A percentile compares a stretch with the other conserved stretches of the same genome.
Conservation (phyloP, 2,329 filamentous ascomycete species). For the Rutstroemia sp. region DNA sequence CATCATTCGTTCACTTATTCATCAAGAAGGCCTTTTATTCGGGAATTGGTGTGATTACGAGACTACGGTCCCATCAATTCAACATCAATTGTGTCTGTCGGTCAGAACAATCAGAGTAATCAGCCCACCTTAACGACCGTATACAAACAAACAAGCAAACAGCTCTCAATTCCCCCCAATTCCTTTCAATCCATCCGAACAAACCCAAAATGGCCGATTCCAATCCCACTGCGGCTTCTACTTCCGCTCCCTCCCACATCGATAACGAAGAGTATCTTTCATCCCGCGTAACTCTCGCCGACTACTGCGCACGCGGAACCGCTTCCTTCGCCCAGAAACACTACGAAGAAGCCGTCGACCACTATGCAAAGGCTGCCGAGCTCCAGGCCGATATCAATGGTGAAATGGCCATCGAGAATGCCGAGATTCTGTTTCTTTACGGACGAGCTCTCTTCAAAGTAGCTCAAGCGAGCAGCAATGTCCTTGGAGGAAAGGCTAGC, state of each 20-base stretch:
- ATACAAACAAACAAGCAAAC: not conserved
- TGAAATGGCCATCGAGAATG: constrained; percentile 84
- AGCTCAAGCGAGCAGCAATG: constrained; percentile 88
- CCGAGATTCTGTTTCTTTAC: constrained; percentile 90
- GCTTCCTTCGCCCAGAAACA: constrained; percentile 85
- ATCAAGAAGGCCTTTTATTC: too few relatives aligned
- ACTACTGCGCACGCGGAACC: constrained; percentile 71
- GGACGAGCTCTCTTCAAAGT: constrained; percentile 91
- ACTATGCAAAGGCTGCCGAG: constrained; percentile 83
- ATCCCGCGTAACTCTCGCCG: constrained; percentile 58
- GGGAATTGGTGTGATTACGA: too few relatives aligned
- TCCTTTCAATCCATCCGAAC: not conserved
- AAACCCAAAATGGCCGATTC: too few relatives aligned
- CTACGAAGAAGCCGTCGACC: constrained; percentile 76
- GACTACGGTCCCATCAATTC: too few relatives aligned
- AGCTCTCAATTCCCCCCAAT: not conserved
- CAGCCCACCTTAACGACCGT: not conserved
- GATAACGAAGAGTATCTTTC: constrained; percentile 25
- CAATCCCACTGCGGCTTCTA: too few relatives aligned
- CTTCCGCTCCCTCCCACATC: constrained; percentile 4
- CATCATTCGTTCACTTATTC: too few relatives aligned
- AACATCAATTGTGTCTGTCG: not conserved
- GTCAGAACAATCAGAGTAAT: not conserved
- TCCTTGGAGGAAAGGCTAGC: constrained; percentile 71
- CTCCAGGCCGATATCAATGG: constrained; percentile 88